These are phyloP conservation scores for Bocquillonia castaneifolia DNA, from an alignment of 441 rosid species.

Conservation along the genomic window DNA sequence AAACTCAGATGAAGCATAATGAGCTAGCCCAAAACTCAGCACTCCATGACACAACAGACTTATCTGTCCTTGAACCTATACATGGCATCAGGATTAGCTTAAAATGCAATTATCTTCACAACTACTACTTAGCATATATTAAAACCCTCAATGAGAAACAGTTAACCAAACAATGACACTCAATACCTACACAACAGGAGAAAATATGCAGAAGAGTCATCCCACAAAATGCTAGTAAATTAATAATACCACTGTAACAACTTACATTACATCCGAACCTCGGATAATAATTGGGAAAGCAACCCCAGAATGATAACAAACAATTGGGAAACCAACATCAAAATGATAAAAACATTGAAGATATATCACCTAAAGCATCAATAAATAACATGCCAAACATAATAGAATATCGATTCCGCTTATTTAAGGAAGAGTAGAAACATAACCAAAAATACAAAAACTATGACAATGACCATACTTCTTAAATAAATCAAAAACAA, in stretches of 20 bases:
- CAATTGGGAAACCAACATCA: not conserved
- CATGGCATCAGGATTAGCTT: constrained; percentile 17
- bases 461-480: not conserved
- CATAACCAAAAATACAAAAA: not conserved
- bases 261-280: not conserved
- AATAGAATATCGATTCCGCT: not conserved
- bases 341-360: not conserved
- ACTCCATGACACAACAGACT: constrained; percentile 67
- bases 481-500: not conserved
- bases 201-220: not conserved
- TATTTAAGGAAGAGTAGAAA: not conserved
- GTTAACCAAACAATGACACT: constrained; percentile 1
- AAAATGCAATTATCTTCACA: constrained; percentile 3
- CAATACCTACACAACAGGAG: not conserved
- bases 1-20: constrained; percentile 87
- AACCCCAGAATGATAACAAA: not conserved
- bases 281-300: no score
- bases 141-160: not conserved
- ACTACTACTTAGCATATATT: not conserved
- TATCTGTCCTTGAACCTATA: constrained; percentile 94
- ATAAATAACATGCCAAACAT: not conserved
- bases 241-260: not conserved
- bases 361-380: constrained; percentile 10
- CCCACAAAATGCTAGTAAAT: not conserved
- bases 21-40: constrained; percentile 90